These are phyloP conservation scores for Cardamine occulta DNA, from an alignment of 345 rosid species.

Conservation along the genomic window DNA sequence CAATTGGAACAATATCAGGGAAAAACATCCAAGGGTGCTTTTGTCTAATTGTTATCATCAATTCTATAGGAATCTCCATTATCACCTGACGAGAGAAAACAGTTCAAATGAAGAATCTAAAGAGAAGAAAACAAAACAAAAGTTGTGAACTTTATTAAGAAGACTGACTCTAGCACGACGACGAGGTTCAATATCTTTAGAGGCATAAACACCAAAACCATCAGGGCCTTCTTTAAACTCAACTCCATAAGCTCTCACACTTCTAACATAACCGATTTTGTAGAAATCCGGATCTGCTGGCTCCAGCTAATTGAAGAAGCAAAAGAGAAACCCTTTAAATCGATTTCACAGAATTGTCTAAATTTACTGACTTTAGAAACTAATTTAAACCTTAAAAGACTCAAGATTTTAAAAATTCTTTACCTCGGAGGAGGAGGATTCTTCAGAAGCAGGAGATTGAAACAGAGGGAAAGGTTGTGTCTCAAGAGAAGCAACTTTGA, in stretches of 20 bases:
- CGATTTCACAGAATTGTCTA: slow-evolving; percentile 8
- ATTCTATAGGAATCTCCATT: slow-evolving; percentile 94
- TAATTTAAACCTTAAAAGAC: neutral
- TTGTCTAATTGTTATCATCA: slow-evolving; percentile 86
- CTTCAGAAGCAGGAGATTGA: slow-evolving; percentile 55
- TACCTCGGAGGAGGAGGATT: slow-evolving; percentile 56
- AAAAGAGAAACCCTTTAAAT: neutral
- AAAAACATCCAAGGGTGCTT: slow-evolving; percentile 98
- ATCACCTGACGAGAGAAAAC: slow-evolving; percentile 57
- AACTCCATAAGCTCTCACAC: slow-evolving; percentile 88
- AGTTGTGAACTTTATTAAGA: slow-evolving; percentile 20
- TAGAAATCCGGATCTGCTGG: slow-evolving; percentile 93
- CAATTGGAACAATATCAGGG: slow-evolving; percentile 85
- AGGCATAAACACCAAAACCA: slow-evolving; percentile 90
- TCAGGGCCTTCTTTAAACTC: slow-evolving; percentile 90
- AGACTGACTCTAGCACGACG: slow-evolving; percentile 85
- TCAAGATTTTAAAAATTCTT: neutral
- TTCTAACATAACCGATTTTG: slow-evolving; percentile 84
- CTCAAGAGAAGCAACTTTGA: slow-evolving; percentile 63
- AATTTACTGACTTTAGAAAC: slow-evolving; percentile 22
- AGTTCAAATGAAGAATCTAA: neutral
- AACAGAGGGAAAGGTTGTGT: slow-evolving; percentile 73
- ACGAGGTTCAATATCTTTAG: slow-evolving; percentile 83
- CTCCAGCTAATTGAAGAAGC: slow-evolving; percentile 45
- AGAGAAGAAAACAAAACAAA: neutral